Conservation (phyloP, 1,284 basidiomycete species). For the Porodaedalea pini region DNA sequence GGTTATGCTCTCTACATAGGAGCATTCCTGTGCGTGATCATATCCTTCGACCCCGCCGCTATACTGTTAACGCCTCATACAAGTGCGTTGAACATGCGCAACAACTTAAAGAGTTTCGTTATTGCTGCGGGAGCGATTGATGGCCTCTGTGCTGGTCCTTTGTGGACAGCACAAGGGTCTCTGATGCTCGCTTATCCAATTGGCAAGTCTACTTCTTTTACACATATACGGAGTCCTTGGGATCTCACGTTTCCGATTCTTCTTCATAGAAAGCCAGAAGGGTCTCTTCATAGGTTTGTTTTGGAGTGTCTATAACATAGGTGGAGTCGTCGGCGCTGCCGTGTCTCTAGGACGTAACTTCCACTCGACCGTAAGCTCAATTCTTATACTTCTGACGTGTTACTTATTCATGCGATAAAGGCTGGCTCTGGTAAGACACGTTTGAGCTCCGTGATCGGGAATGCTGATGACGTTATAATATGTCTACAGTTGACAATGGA, state of each 20-base stretch:
- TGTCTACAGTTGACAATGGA: constrained; percentile 27
- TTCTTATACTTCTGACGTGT: background rate
- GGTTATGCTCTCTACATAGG: constrained; percentile 50
- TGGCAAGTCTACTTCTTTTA: constrained; percentile 46
- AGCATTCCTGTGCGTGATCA: constrained; percentile 34
- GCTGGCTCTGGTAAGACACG: background rate
- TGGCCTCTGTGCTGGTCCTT: constrained; percentile 55
- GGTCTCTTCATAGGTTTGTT: constrained; percentile 48
- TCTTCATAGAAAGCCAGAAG: constrained; percentile 35
- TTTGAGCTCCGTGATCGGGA: too few relatives aligned
- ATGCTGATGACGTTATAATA: too few relatives aligned
- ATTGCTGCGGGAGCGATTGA: constrained; percentile 55
- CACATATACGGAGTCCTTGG: constrained; percentile 14
- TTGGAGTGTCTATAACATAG: constrained; percentile 68
- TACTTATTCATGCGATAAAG: background rate
- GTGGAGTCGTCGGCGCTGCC: constrained; percentile 60
- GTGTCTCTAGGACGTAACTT: constrained; percentile 55
- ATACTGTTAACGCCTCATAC: constrained; percentile 24
- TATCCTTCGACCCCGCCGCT: background rate
- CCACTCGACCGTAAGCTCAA: constrained; percentile 33
- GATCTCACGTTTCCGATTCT: background rate
- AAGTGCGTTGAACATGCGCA: too few relatives aligned
- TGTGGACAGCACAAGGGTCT: constrained; percentile 56
- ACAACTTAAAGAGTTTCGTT: constrained; percentile 38
- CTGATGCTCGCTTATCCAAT: constrained; percentile 51